Evolutionary conservation across 805 yeast genomes (phyloP).

Genomic region (Lachancea lanzarotensis): DNA sequence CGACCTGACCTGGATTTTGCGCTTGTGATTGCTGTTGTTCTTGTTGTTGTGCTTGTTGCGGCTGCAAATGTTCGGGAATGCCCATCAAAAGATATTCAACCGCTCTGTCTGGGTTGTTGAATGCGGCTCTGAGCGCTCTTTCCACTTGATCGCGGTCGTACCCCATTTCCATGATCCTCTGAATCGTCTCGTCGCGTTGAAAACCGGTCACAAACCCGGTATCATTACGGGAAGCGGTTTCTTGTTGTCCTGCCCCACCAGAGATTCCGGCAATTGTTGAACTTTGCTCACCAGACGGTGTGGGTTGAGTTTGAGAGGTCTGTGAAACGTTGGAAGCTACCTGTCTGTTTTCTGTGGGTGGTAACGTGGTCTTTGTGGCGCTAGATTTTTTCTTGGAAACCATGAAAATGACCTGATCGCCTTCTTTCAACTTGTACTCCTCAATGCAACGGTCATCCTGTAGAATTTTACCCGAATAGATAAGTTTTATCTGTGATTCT

Average conservation of each 20-base stretch:
- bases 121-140: conserved; percentile 89
- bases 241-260: conserved; percentile 27
- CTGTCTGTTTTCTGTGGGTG: conserved; percentile 23
- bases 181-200: conserved; percentile 70
- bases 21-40: conserved; percentile 14
- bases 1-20: conserved; percentile 12
- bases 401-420: conserved; percentile 90
- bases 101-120: conserved; percentile 95
- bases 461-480: conserved; percentile 86
- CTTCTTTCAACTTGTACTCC: conserved; percentile 68
- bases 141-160: conserved; percentile 83
- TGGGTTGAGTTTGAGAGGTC: conserved; percentile 8
- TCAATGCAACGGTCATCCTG: conserved; percentile 74
- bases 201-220: conserved; percentile 72
- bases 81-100: conserved; percentile 92
- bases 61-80: conserved; percentile 56
- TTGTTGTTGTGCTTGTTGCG: no score
- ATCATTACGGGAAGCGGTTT: conserved; percentile 24
- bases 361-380: conserved; percentile 22
- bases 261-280: conserved; percentile 15
- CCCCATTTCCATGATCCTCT: conserved; percentile 92
- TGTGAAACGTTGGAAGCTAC: conserved; percentile 14
- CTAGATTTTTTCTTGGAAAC: conserved; percentile 47
- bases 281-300: no score
- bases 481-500: conserved; percentile 72